phyloP scores from a whole-genome alignment of 2,329 filamentous ascomycete genomes.

The Corniculantispora saksenae region DNA sequence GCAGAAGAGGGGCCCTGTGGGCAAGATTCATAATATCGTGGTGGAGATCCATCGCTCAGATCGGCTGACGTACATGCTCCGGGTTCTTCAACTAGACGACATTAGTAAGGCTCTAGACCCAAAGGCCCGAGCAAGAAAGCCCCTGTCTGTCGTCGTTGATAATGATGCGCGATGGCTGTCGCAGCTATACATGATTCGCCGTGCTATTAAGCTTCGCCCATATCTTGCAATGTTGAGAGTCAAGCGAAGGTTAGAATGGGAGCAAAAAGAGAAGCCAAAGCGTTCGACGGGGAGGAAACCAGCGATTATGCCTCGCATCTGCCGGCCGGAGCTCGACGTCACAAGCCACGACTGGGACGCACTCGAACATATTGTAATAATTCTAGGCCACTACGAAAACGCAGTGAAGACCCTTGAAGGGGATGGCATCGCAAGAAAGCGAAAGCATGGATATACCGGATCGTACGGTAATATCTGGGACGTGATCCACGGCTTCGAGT shows the following conservation, averaged over 20 bases:
- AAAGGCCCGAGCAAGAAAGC: conserved; percentile 13
- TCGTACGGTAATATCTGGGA: conserved; percentile 22
- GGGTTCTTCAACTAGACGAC: conserved; percentile 1
- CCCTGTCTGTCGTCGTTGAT: conserved; percentile 21
- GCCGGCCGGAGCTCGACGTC: too few species aligned
- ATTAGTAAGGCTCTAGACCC: conserved; percentile 5
- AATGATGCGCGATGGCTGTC: conserved; percentile 24
- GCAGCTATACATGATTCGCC: conserved; percentile 22
- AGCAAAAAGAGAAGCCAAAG: too few species aligned
- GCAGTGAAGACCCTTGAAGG: conserved; percentile 22
- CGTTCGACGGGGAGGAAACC: too few species aligned
- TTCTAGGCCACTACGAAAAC: conserved; percentile 20
- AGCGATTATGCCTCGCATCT: too few species aligned
- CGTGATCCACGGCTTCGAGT: conserved; percentile 18
- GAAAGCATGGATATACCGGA: conserved; percentile 21
- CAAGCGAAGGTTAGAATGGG: background rate
- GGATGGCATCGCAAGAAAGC: conserved; percentile 16
- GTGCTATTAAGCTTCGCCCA: conserved; percentile 3
- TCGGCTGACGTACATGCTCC: conserved; percentile 15
- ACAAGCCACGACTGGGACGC: conserved; percentile 19
- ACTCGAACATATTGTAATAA: conserved; percentile 15
- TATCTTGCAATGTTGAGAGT: background rate
- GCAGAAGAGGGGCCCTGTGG: conserved; percentile 12
- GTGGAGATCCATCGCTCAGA: conserved; percentile 13
- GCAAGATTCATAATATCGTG: conserved; percentile 9